Evolutionary conservation across 2,329 filamentous ascomycete genomes (phyloP), one percentile per base, ranked within the genome.

Genomic region (Trichoderma gracile): DNA sequence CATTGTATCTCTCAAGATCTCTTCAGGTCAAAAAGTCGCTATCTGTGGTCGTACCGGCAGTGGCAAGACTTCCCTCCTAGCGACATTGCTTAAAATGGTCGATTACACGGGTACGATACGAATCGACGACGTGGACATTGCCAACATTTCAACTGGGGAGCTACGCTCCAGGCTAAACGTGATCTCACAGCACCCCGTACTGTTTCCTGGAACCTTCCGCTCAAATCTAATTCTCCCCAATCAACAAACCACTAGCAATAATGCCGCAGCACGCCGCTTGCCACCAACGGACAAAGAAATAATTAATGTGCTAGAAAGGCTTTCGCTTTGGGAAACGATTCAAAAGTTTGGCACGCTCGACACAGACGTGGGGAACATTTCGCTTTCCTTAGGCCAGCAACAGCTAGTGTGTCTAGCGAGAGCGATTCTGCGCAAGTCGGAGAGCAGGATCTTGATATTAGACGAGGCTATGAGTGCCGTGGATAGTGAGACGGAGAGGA

Each of bases 1-100:
- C 14, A 42, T 56, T 17, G 38, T 64, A 19, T 61, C 10, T 63
- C 69, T 65, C 55, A 64, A 9, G 17, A 64, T 63, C 6, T 19
- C 50, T 17, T 25, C 53, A 40, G 59, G 54, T 21, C 61, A 65
- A 55, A 76, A 75, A 60, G 67, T 77, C 14, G 76, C 71, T 15
- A 69, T 78, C n/a, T 74, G 75, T 43, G 76, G 77, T 5, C 69
- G 76, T 3, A 76, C 75, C 0, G 76, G 74, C 19, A 73, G 72
- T 55, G 71, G 71, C 14, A 72, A 71, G 50, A 69, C 67, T 50
- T 71, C 71, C 2, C 19, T 54, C 30, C 42, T 71, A 38, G 65
- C 69, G 17, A 67, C 68, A 14, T n/a, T 70, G 0, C 54, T 67
- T 5, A 62, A 63, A 7, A 57, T 69, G 14, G 47, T 69, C 2